Evolutionary conservation across 306 rosid genomes (phyloP).

Genomic region (Luffa acutangula): DNA sequence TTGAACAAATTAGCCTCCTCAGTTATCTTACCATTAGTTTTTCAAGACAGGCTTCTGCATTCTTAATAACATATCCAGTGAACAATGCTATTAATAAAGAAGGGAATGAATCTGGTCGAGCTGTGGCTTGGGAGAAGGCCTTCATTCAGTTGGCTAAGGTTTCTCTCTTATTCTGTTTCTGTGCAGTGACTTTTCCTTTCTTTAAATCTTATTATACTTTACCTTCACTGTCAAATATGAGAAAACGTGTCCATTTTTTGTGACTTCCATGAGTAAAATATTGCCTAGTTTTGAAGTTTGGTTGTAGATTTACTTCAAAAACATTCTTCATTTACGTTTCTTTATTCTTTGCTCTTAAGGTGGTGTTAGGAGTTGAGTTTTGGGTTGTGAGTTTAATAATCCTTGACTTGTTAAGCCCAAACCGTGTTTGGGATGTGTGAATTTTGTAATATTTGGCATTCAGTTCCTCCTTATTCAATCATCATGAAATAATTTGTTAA

Average conservation of each 20-base stretch:
- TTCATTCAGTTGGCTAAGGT: conserved; percentile 89
- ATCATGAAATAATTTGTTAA: neutral
- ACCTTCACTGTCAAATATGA: neutral
- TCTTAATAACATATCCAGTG: conserved; percentile 79
- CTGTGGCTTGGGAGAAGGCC: conserved; percentile 94
- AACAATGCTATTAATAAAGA: conserved; percentile 65
- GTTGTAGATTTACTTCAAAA: neutral
- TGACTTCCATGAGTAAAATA: neutral
- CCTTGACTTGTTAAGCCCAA: neutral
- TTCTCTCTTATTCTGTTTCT: conserved; percentile 12
- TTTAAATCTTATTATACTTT: neutral
- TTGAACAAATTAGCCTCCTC: neutral
- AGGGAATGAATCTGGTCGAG: conserved; percentile 57
- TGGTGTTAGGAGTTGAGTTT: neutral
- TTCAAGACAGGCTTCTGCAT: conserved; percentile 78
- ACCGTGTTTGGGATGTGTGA: neutral
- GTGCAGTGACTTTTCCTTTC: neutral
- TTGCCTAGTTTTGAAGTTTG: neutral
- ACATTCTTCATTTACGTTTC: neutral
- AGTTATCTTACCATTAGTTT: conserved; percentile 25
- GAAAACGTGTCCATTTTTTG: neutral
- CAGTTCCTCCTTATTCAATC: neutral
- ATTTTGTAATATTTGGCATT: neutral
- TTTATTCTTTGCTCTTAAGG: neutral
- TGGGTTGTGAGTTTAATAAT: neutral